phyloP scores from a whole-genome alignment of 2,329 filamentous ascomycete genomes.

The Pseudogymnoascus sp. region DNA sequence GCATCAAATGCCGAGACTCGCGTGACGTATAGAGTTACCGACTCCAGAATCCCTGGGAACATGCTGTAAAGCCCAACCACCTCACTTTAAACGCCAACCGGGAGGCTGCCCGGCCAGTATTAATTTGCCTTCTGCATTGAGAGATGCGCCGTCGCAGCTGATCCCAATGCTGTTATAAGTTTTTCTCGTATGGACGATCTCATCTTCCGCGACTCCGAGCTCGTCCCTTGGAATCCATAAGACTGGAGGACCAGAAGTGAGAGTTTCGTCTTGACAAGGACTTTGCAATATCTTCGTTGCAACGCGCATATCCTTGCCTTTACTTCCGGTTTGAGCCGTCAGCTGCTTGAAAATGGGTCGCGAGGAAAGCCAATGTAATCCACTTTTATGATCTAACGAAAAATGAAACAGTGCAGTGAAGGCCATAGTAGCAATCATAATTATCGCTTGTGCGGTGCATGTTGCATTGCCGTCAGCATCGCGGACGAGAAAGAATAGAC shows the following conservation, averaged over 20 bases:
- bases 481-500: slow-evolving; percentile 11
- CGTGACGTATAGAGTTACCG: background rate
- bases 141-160: background rate
- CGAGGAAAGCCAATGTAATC: background rate
- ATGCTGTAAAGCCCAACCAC: background rate
- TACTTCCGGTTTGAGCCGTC: background rate
- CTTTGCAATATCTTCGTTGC: background rate
- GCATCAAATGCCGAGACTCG: background rate
- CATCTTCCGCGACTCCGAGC: background rate
- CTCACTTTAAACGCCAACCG: background rate
- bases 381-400: slow-evolving; percentile 54
- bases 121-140: background rate
- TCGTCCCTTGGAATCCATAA: slow-evolving; percentile 36
- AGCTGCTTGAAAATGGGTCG: background rate
- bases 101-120: background rate
- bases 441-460: slow-evolving; percentile 7
- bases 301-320: background rate
- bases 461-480: background rate
- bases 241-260: background rate
- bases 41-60: background rate
- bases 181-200: background rate
- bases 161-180: background rate
- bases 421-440: slow-evolving; percentile 9
- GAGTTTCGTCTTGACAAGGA: slow-evolving; percentile 5
- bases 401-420: slow-evolving; percentile 15